Evolutionary conservation across 495 filamentous ascomycete species (phyloP).

Genomic region (Cryomyces minteri): DNA sequence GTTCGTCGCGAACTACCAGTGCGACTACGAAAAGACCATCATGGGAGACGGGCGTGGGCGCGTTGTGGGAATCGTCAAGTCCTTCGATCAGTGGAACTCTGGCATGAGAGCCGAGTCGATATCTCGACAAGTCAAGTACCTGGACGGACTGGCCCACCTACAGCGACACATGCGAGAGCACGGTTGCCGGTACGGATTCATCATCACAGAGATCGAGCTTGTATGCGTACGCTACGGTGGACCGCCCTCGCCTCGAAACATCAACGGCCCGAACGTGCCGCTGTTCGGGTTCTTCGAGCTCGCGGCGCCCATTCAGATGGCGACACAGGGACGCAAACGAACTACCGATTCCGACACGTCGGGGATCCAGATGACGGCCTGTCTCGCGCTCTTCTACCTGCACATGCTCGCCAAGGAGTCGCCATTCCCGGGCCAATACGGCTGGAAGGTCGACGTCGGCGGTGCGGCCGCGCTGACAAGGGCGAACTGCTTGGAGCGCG

Average conservation of each 20-base stretch:
- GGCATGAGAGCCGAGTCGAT: slow-evolving; percentile 74
- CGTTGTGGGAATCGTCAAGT: slow-evolving; percentile 74
- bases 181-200: slow-evolving; percentile 82
- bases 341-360: slow-evolving; percentile 11
- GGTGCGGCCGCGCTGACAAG: slow-evolving; percentile 60
- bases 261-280: slow-evolving; percentile 26
- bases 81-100: slow-evolving; percentile 83
- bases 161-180: slow-evolving; percentile 86
- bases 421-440: slow-evolving; percentile 42
- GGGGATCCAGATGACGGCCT: slow-evolving; percentile 44
- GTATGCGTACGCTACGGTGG: slow-evolving; percentile 51
- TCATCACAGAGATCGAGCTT: slow-evolving; percentile 87
- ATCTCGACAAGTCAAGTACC: slow-evolving; percentile 65
- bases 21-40: slow-evolving; percentile 52
- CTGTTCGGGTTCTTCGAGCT: slow-evolving; percentile 78
- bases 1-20: slow-evolving; percentile 51
- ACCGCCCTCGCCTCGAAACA: not conserved
- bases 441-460: slow-evolving; percentile 62
- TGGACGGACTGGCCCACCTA: slow-evolving; percentile 63
- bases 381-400: slow-evolving; percentile 54
- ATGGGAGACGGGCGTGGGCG: slow-evolving; percentile 56
- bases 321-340: slow-evolving; percentile 15
- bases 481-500: slow-evolving; percentile 47
- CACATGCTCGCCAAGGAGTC: slow-evolving; percentile 69
- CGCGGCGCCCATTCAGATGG: slow-evolving; percentile 36